Percentiles rank a stretch among this genome's conserved stretches.
Evolutionary conservation across 345 rosid genomes (phyloP).

Genomic region (Rhizophora mangle): DNA sequence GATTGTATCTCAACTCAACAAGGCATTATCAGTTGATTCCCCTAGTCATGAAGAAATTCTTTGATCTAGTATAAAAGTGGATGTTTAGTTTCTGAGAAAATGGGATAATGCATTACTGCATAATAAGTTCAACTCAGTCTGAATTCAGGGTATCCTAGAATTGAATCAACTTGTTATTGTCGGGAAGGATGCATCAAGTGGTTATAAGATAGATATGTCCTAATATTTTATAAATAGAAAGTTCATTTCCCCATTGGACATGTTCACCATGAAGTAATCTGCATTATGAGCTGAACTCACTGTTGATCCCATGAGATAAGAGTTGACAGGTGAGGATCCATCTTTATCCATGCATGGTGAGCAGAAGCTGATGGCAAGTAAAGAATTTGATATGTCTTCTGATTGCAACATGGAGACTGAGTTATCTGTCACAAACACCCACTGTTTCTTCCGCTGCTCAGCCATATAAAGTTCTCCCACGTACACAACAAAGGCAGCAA

Average conservation of each 20-base stretch:
- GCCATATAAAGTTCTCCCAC: conserved; percentile 66
- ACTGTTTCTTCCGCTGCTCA: conserved; percentile 66
- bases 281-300: conserved; percentile 37
- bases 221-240: no score
- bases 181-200: no score
- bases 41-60: no score
- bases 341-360: conserved; percentile 45
- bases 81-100: no score
- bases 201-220: no score
- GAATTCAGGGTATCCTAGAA: no score
- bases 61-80: no score
- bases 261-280: background rate
- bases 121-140: no score
- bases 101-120: no score
- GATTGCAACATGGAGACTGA: conserved; percentile 37
- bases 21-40: no score
- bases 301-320: conserved; percentile 73
- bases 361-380: conserved; percentile 85
- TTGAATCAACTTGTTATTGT: no score
- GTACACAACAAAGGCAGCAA: conserved; percentile 61
- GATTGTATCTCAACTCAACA: no score
- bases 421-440: conserved; percentile 87
- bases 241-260: background rate
- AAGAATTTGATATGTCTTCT: conserved; percentile 47
- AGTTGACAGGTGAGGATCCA: conserved; percentile 50